phyloP scores from a whole-genome alignment of 1,284 basidiomycete species.

The Fomitopsis palustris region DNA sequence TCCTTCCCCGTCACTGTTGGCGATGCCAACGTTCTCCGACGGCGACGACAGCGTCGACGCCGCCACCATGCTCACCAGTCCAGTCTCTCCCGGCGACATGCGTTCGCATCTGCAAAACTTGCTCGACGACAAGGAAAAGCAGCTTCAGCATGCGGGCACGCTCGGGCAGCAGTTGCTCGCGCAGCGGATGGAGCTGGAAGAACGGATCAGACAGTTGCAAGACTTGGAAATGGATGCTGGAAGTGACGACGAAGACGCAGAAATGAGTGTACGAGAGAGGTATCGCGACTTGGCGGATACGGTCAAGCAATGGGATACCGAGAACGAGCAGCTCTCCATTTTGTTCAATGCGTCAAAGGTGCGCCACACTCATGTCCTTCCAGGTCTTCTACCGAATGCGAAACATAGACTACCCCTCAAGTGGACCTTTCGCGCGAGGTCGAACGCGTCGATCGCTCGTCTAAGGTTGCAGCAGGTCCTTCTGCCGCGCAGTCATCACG shows the following conservation, averaged over 20 bases:
- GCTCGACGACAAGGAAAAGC: constrained; percentile 85
- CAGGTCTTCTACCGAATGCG: constrained; percentile 7
- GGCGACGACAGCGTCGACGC: constrained; percentile 26
- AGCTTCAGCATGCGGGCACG: constrained; percentile 85
- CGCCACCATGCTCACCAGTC: constrained; percentile 17
- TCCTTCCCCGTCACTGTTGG: constrained; percentile 13
- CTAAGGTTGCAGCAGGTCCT: constrained; percentile 39
- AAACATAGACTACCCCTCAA: constrained; percentile 34
- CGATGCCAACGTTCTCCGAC: constrained; percentile 36
- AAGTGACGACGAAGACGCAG: constrained; percentile 60
- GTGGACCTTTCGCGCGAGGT: constrained; percentile 39
- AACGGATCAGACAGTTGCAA: constrained; percentile 78
- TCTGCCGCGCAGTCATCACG: constrained; percentile 71
- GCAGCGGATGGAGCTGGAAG: constrained; percentile 90
- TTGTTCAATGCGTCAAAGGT: constrained; percentile 66
- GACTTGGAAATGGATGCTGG: constrained; percentile 54
- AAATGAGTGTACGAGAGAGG: constrained; percentile 53
- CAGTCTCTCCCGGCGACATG: constrained; percentile 52
- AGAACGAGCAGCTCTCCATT: constrained; percentile 78
- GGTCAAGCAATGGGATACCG: constrained; percentile 75
- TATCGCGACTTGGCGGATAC: constrained; percentile 79
- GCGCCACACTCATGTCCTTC: constrained; percentile 24
- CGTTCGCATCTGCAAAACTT: constrained; percentile 75
- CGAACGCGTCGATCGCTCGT: constrained; percentile 25
- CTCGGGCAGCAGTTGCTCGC: constrained; percentile 88